Evolutionary conservation across 345 rosid species (phyloP).

Genomic region (Linum lewisii): DNA sequence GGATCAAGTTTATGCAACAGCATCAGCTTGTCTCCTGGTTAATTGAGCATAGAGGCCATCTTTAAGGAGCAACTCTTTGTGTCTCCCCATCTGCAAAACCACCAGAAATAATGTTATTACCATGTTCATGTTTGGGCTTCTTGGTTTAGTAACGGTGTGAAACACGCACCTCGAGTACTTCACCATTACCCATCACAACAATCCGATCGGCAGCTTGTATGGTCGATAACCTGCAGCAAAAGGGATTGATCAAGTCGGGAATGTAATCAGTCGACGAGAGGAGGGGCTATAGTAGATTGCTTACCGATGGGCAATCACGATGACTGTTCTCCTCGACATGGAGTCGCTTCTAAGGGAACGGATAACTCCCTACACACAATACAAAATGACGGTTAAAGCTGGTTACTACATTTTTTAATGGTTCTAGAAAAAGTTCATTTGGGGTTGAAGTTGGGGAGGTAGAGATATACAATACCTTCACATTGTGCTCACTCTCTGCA

Average conservation of each 20-base stretch:
- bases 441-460: not conserved
- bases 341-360: slow-evolving; percentile 52
- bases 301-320: slow-evolving; percentile 88
- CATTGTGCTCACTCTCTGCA: slow-evolving; percentile 95
- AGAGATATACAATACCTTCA: slow-evolving; percentile 41
- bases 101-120: not conserved
- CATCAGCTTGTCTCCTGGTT: slow-evolving; percentile 82
- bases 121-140: not conserved
- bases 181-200: slow-evolving; percentile 80
- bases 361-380: slow-evolving; percentile 58
- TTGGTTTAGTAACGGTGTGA: not conserved
- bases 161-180: slow-evolving; percentile 60
- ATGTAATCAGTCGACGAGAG: not conserved
- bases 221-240: slow-evolving; percentile 68
- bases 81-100: slow-evolving; percentile 64
- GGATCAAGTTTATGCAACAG: slow-evolving; percentile 57
- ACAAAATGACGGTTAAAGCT: slow-evolving; percentile 6
- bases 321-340: slow-evolving; percentile 58
- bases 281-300: not conserved
- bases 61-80: slow-evolving; percentile 59
- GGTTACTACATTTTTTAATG: not conserved
- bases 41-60: slow-evolving; percentile 76
- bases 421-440: no score
- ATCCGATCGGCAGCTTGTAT: slow-evolving; percentile 87
- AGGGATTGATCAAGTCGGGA: slow-evolving; percentile 14